phyloP scores from a whole-genome alignment of 257 asterid genomes.

The Jaltomata sinuosa region DNA sequence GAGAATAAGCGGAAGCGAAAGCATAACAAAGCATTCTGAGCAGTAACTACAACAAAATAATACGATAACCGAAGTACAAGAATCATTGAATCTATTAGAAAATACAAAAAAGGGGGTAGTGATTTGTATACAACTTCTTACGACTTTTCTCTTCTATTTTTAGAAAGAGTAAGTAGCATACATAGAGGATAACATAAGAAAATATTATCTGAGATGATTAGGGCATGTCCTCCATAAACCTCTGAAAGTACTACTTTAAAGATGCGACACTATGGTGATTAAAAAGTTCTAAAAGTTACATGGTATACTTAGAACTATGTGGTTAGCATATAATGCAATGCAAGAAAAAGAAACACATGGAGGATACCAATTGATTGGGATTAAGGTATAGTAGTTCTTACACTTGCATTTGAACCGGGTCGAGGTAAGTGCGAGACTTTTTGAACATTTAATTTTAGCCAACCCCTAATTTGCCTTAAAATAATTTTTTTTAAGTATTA shows the following conservation, averaged over 20 bases:
- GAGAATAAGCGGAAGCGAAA: background rate
- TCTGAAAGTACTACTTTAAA: background rate
- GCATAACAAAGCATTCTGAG: background rate
- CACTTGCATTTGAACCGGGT: background rate
- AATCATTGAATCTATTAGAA: background rate
- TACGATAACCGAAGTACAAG: background rate
- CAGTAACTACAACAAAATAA: background rate
- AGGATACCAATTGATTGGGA: background rate
- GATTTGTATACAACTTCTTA: background rate
- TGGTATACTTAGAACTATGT: background rate
- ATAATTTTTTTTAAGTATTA: background rate
- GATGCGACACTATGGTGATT: background rate
- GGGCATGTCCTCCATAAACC: background rate
- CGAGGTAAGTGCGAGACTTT: background rate
- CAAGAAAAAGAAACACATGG: background rate
- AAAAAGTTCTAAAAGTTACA: background rate
- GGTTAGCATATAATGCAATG: background rate
- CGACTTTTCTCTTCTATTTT: background rate
- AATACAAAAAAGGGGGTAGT: background rate
- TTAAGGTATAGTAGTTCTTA: background rate
- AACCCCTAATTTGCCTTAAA: background rate
- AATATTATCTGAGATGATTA: background rate
- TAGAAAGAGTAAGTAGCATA: background rate
- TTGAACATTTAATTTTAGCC: background rate
- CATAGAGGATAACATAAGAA: background rate